Evolutionary conservation across 148 eudicot species (phyloP), one percentile per base, ranked within the genome.

Genomic region (Rhododendron henanense): DNA sequence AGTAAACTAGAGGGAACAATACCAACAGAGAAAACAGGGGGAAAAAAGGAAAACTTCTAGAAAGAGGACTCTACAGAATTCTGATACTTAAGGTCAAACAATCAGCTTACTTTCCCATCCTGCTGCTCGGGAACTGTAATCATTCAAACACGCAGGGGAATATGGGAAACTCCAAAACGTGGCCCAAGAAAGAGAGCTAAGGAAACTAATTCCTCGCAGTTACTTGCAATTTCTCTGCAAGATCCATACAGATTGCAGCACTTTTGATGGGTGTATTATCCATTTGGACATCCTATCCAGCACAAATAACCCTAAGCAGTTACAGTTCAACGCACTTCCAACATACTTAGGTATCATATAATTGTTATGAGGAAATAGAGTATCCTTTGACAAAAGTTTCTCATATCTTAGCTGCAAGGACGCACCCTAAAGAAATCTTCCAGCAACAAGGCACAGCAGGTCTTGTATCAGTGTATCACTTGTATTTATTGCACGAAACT

Each of bases 401-500:
- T 21, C 44, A 45, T 45, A 61, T 41, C 74, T 67, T 67, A 18
- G 67, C 83, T 57, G 44, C 6, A 2, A 53, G 83, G 67, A 53
- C 28, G 55, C 44, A 53, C 28, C 69, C 25, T 33, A 83, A 18
- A 45, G 35, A 50, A 48, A 48, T 83, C 48, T 18, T 15, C 78
- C 50, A 83, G 48, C 55, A 71, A 69, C 4, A 81, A 33, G 21
- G 28, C 57, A 86, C 57, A 48, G 73, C 71, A 85, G 84, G 41
- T 35, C 50, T 28, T 57, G 75, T 35, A 86, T 82, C 79, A 63
- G 39, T 69, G 74, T 41, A 86, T 84, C 79, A 45, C 83, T 47
- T 39, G 35, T 19, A 19, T 79, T 25, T 6, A 67, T 31, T 1
- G 77, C 65, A 65, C 6, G 45, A 25, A 86, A 47, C 19, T n/a